Evolutionary conservation across 306 rosid species (phyloP), one percentile per base, ranked within the genome.

Genomic region (Urtica urens): DNA sequence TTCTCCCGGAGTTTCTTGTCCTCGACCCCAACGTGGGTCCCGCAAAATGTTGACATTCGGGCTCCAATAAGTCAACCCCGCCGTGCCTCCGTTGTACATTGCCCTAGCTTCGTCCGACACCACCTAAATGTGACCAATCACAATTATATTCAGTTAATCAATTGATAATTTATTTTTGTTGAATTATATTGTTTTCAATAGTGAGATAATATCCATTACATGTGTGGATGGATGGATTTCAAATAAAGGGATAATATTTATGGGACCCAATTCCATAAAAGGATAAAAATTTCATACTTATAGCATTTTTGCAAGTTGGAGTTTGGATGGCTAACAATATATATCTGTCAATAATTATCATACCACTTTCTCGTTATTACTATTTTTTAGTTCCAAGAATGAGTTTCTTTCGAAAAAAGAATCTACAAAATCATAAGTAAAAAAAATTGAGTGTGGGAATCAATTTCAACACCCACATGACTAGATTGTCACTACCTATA

Each of bases 81-180:
- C 95, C 3, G 14, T 31, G 9, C 95, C 97, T 27, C 87, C 97
- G 4, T 88, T 84, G 75, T 81, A 84, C 93, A 88, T 88, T 1
- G 97, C 97, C 46, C 97, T 76, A 27, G 95, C 97, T 65, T 88
- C 95, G 45, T 88, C 95, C 0, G 95, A 88, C 59, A 84, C 97
- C 57, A 78, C 90, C 95, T 84, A 44, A n/a, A 3, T 25, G 16
- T 17, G 46, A 2, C 46, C 16, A 41, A 23, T 5, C 49, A 45
- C 0, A 11, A 10, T 19, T 16, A 17, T 4, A 4, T 28, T 28
- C 33, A 4, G n/a, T 28, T 28, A 28, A 28, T 28, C 33, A 10
- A 28, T 28, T 10, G 1, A 10, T 14, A 10, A 3, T 35, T 16
- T 35, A 10, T 0, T 35, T 16, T 35, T 35, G 40, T 35, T 3